These are phyloP conservation scores for Karstenula rhodostoma DNA, from an alignment of 2,329 filamentous ascomycete genomes.

Conservation along the genomic window DNA sequence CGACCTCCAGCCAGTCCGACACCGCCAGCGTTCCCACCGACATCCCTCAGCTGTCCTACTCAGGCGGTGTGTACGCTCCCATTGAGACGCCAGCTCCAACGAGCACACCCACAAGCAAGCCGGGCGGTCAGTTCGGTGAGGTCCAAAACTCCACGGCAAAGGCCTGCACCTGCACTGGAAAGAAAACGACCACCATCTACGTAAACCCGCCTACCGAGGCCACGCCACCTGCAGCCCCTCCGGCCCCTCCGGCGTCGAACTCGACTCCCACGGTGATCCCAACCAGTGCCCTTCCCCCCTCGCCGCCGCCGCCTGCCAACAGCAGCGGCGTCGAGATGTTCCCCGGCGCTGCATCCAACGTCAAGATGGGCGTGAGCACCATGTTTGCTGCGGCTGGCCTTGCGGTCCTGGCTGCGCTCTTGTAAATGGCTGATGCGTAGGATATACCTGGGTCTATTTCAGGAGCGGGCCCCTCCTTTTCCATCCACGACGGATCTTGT, in stretches of 20 bases:
- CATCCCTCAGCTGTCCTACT: conserved; percentile 11
- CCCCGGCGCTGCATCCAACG: conserved; percentile 31
- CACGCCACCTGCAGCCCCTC: conserved; percentile 20
- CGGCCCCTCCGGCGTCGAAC: conserved; percentile 19
- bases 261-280: conserved; percentile 1
- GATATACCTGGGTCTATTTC: conserved; percentile 19
- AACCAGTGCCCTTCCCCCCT: conserved; percentile 8
- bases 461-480: conserved; percentile 22
- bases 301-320: conserved; percentile 30
- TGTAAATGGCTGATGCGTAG: conserved; percentile 25
- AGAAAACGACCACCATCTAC: conserved; percentile 33
- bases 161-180: conserved; percentile 28
- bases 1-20: conserved; percentile 11
- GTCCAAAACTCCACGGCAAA: conserved; percentile 17
- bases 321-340: conserved; percentile 32
- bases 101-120: conserved; percentile 20
- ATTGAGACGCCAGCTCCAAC: conserved; percentile 10
- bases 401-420: conserved; percentile 29
- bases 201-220: conserved; percentile 21
- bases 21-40: conserved; percentile 13
- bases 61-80: background rate
- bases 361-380: conserved; percentile 26
- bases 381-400: conserved; percentile 30
- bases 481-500: conserved; percentile 11
- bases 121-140: conserved; percentile 24